phyloP scores from a whole-genome alignment of 495 filamentous ascomycete species.

The Delitschia confertaspora region DNA sequence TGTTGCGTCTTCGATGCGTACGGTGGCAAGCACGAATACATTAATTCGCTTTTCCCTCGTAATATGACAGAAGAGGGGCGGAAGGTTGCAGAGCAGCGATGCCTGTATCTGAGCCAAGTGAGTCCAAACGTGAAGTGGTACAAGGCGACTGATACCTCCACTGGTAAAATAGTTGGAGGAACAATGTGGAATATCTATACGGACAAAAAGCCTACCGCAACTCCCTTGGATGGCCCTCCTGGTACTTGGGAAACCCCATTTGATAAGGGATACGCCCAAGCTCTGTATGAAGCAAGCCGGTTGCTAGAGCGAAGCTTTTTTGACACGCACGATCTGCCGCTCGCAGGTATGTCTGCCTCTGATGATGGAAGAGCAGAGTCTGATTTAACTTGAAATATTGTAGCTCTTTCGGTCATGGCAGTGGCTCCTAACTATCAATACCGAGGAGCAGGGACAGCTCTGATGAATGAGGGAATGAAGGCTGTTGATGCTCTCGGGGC shows the following conservation, averaged over 20 bases:
- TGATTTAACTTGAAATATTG: neutral
- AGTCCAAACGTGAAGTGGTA: neutral
- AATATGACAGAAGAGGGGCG: neutral
- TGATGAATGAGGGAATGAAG: neutral
- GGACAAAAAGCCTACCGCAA: neutral
- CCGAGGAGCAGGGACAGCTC: neutral
- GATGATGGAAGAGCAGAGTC: neutral
- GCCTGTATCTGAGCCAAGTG: neutral
- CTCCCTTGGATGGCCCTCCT: slow-evolving; percentile 6
- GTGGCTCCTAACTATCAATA: slow-evolving; percentile 4
- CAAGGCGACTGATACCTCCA: slow-evolving; percentile 6
- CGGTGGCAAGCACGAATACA: slow-evolving; percentile 5
- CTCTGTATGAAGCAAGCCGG: neutral
- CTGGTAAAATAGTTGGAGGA: slow-evolving; percentile 1
- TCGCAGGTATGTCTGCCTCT: slow-evolving; percentile 1
- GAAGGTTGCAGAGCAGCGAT: neutral
- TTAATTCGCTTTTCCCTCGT: slow-evolving; percentile 1
- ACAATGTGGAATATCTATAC: slow-evolving; percentile 2
- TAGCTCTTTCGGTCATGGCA: slow-evolving; percentile 2
- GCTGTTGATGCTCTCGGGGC: slow-evolving; percentile 1
- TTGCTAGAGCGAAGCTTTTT: neutral
- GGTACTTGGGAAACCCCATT: slow-evolving; percentile 5
- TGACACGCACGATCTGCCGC: slow-evolving; percentile 1
- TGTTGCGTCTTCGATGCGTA: slow-evolving; percentile 1
- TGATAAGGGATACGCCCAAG: slow-evolving; percentile 8